phyloP scores from a whole-genome alignment of 2,329 filamentous ascomycete species.

The Paraconiothyrium brasiliense region DNA sequence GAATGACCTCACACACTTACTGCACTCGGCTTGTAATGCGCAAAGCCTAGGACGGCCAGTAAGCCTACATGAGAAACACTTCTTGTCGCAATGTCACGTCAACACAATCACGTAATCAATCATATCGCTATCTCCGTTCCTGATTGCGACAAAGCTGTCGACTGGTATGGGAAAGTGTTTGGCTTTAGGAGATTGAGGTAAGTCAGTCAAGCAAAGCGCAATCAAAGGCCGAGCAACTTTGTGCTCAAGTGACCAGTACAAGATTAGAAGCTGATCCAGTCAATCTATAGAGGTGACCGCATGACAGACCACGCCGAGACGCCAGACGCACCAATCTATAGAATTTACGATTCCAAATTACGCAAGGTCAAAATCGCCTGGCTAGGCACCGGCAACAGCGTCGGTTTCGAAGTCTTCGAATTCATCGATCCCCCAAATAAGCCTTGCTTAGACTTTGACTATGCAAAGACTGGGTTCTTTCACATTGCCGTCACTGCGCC shows the following conservation, averaged over 20 bases:
- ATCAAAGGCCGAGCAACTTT: not conserved
- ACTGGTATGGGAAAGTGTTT: slow-evolving; percentile 39
- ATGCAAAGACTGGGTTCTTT: slow-evolving; percentile 45
- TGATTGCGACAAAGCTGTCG: slow-evolving; percentile 33
- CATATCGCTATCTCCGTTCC: slow-evolving; percentile 39
- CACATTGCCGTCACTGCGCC: slow-evolving; percentile 47
- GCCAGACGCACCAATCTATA: slow-evolving; percentile 38
- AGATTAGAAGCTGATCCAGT: not conserved
- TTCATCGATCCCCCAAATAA: slow-evolving; percentile 37
- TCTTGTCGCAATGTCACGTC: not conserved
- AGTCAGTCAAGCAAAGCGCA: slow-evolving; percentile 4
- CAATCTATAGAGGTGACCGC: slow-evolving; percentile 24
- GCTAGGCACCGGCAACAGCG: slow-evolving; percentile 42
- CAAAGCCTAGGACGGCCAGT: not conserved
- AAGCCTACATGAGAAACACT: not conserved
- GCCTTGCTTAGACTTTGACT: slow-evolving; percentile 26
- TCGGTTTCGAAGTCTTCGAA: slow-evolving; percentile 48
- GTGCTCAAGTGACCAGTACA: not conserved
- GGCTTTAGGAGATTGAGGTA: slow-evolving; percentile 33
- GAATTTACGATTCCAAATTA: slow-evolving; percentile 38
- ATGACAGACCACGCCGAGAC: slow-evolving; percentile 20
- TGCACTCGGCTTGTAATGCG: too few species aligned
- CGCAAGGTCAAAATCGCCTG: slow-evolving; percentile 42
- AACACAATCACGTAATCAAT: slow-evolving; percentile 25
- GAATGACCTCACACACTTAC: too few species aligned